These are phyloP conservation scores for Panus rudis DNA, from an alignment of 768 basidiomycete species.

Conservation along the genomic window DNA sequence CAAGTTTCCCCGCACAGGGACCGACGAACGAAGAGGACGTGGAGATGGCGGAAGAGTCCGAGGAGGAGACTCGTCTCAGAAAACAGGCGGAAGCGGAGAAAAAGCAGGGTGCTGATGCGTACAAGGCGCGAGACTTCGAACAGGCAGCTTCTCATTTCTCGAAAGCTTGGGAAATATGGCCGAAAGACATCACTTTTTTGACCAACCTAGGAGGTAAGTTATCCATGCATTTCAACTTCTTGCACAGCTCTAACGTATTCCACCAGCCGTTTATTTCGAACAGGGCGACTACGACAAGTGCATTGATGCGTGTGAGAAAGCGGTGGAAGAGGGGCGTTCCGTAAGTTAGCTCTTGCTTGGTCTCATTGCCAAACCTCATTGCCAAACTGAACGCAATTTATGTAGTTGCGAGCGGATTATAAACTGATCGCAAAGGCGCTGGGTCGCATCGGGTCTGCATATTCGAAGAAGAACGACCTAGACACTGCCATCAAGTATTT, in stretches of 20 bases:
- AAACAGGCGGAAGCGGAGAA: constrained; percentile 76
- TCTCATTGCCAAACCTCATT: neutral
- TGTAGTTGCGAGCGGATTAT: constrained; percentile 81
- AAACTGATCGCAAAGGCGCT: constrained; percentile 93
- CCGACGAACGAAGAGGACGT: constrained; percentile 44
- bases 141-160: constrained; percentile 70
- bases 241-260: constrained; percentile 4
- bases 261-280: constrained; percentile 84
- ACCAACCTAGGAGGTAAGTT: constrained; percentile 78
- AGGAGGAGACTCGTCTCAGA: constrained; percentile 67
- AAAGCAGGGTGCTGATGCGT: constrained; percentile 68
- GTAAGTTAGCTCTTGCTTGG: constrained; percentile 31
- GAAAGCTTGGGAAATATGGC: constrained; percentile 89
- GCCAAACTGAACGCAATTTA: neutral
- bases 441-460: constrained; percentile 83
- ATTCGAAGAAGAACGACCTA: constrained; percentile 74
- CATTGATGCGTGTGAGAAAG: constrained; percentile 90
- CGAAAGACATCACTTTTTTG: constrained; percentile 89
- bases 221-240: neutral
- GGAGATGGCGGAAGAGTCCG: constrained; percentile 62
- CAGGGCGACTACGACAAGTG: constrained; percentile 86
- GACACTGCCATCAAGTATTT: constrained; percentile 81
- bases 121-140: constrained; percentile 81
- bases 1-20: constrained; percentile 31
- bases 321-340: constrained; percentile 89